Conservation (phyloP, 805 yeast species). For the Saccharomycopsis malanga region DNA sequence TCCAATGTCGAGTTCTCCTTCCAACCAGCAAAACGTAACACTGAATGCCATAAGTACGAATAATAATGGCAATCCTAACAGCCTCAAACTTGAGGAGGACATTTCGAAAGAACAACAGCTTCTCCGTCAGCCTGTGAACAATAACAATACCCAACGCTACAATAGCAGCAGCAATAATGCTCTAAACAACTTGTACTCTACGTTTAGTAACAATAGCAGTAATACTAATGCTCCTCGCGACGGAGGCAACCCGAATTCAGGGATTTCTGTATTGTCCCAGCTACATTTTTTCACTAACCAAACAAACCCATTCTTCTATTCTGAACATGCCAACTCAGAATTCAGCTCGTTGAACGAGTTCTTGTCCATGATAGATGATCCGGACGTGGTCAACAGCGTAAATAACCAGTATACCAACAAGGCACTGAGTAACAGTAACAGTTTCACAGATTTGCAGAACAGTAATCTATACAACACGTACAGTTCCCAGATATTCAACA, state of each 20-base stretch:
- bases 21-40: no score
- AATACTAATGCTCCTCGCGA: conserved; percentile 1
- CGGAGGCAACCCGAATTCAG: conserved; percentile 24
- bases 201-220: conserved; percentile 1
- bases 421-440: neutral
- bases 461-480: no score
- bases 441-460: neutral
- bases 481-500: neutral
- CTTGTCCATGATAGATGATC: conserved; percentile 83
- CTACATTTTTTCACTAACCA: conserved; percentile 32
- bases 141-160: neutral
- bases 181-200: conserved; percentile 6
- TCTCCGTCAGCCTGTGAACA: no score
- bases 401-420: conserved; percentile 7
- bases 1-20: neutral
- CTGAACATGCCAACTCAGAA: conserved; percentile 91
- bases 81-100: neutral
- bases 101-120: no score
- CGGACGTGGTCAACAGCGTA: conserved; percentile 50
- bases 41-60: neutral
- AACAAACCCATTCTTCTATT: conserved; percentile 74
- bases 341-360: conserved; percentile 86
- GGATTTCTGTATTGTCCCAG: conserved; percentile 30
- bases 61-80: neutral
- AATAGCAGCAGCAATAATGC: neutral